Evolutionary conservation across 371 early-diverging fungal species (phyloP).

Genomic region (Paraphysoderma sedebokerense): DNA sequence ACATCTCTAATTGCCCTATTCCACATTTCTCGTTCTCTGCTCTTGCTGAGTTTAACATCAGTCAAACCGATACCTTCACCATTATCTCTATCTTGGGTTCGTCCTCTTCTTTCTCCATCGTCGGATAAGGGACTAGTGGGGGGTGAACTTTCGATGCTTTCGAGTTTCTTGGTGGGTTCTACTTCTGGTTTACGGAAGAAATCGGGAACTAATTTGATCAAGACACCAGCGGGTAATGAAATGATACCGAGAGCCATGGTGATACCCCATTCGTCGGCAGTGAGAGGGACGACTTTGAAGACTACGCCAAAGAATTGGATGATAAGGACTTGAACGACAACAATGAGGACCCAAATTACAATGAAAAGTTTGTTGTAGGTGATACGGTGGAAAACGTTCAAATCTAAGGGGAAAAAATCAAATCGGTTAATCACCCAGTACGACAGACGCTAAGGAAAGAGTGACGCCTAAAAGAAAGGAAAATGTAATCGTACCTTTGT

Average conservation of each 20-base stretch:
- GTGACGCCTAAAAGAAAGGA: slow-evolving; percentile 3
- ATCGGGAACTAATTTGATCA: slow-evolving; percentile 60
- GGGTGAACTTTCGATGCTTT: neutral
- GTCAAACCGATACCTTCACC: neutral
- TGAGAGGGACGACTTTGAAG: slow-evolving; percentile 61
- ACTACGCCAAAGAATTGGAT: slow-evolving; percentile 77
- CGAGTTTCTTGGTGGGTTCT: too few relatives aligned
- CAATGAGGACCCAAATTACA: slow-evolving; percentile 44
- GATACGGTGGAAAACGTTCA: slow-evolving; percentile 75
- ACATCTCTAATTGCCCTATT: too few relatives aligned
- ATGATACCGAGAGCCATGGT: slow-evolving; percentile 51
- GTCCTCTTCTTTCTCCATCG: neutral
- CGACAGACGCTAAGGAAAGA: too few relatives aligned
- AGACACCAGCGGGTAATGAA: slow-evolving; percentile 71
- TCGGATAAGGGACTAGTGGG: neutral
- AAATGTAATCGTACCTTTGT: slow-evolving; percentile 3
- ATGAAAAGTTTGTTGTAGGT: slow-evolving; percentile 59
- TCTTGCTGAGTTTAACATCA: too few relatives aligned
- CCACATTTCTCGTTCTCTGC: too few relatives aligned
- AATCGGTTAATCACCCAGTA: too few relatives aligned
- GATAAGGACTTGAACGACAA: slow-evolving; percentile 59
- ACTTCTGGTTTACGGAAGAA: too few relatives aligned
- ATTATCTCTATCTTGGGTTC: neutral
- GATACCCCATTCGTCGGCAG: slow-evolving; percentile 57
- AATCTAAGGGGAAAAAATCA: too few relatives aligned